These are phyloP conservation scores for Aquilaria agallochum DNA, from an alignment of 441 rosid genomes.

Conservation along the genomic window DNA sequence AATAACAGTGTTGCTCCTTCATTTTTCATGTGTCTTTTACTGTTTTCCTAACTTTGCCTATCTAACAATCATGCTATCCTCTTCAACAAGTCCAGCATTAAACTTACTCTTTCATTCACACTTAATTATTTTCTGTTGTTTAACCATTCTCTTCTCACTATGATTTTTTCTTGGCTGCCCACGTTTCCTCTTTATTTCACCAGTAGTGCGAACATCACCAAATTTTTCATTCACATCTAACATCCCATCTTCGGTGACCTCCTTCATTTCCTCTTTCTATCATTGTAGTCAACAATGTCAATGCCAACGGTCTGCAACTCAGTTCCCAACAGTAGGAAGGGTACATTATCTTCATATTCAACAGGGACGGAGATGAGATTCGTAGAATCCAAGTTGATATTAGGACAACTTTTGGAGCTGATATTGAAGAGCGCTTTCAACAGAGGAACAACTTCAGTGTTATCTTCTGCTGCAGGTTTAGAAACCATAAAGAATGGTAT, in stretches of 20 bases:
- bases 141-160: slow-evolving; percentile 12
- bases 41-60: too few relatives aligned
- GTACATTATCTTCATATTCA: slow-evolving; percentile 17
- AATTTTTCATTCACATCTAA: slow-evolving; percentile 11
- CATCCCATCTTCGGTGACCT: slow-evolving; percentile 15
- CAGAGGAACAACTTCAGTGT: slow-evolving; percentile 36
- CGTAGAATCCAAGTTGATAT: slow-evolving; percentile 16
- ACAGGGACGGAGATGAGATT: slow-evolving; percentile 43
- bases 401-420: slow-evolving; percentile 15
- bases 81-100: too few relatives aligned
- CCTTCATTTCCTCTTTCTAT: not conserved
- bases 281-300: slow-evolving; percentile 20
- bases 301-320: slow-evolving; percentile 15
- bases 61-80: too few relatives aligned
- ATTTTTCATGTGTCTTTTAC: too few relatives aligned
- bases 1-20: too few relatives aligned
- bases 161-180: slow-evolving; percentile 55
- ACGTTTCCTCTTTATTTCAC: slow-evolving; percentile 42
- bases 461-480: slow-evolving; percentile 38
- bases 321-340: not conserved
- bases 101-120: slow-evolving; percentile 1
- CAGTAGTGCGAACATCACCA: slow-evolving; percentile 13
- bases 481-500: not conserved
- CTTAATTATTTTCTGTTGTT: slow-evolving; percentile 9
- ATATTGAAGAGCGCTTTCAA: slow-evolving; percentile 60